Evolutionary conservation across 352 stramenopile species (phyloP), one percentile per base, ranked within the genome.

Genomic region (Halophytophthora polymorphica): DNA sequence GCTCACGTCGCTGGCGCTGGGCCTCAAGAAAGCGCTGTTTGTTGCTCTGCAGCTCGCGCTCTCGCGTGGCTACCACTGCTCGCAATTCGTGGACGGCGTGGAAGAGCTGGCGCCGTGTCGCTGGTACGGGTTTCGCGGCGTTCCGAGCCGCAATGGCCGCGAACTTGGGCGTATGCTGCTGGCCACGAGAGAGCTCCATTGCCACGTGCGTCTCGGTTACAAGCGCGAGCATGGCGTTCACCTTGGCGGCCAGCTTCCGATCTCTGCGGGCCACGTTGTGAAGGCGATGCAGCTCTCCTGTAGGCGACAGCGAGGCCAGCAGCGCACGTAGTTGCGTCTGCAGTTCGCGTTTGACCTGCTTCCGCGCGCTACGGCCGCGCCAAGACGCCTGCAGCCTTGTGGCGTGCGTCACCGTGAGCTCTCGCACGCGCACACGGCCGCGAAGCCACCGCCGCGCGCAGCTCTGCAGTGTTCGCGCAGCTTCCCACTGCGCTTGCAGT

Each of bases 201-300:
- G 52, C 34, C 0, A 90, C 61, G 22, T 69, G 63, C 0, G 71
- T 87, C 44, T 88, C 80, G 6, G 73, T 69, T 5, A 86, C 50
- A n/a, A 90, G 55, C 21, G 69, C 54, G 2, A 90, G 45, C 64
- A 86, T 73, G 3, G 36, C 18, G 17, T 86, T 85, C 3, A 90
- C 22, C 4, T 66, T 71, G 13, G 31, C 18, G 0, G 66, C 61
- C n/a, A 86, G 55, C 6, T 53, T 35, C 2, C 58, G 69, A 40
- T 74, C 45, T 17, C 49, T 58, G 3, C 56, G 58, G 3, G 61
- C 52, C 1, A 90, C 54, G 28, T 86, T 71, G 15, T 73, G 71
- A 0, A 90, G 53, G 6, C 77, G 75, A 58, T 88, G 69, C 4
- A 90, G 61, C 28, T 74, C 78, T 4, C 80, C 77, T 1, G 68